Percentiles rank a stretch among this genome's conserved stretches.
Evolutionary conservation across 139 green algal species (phyloP).

Genomic region (Chlamydomonas schloesseri): DNA sequence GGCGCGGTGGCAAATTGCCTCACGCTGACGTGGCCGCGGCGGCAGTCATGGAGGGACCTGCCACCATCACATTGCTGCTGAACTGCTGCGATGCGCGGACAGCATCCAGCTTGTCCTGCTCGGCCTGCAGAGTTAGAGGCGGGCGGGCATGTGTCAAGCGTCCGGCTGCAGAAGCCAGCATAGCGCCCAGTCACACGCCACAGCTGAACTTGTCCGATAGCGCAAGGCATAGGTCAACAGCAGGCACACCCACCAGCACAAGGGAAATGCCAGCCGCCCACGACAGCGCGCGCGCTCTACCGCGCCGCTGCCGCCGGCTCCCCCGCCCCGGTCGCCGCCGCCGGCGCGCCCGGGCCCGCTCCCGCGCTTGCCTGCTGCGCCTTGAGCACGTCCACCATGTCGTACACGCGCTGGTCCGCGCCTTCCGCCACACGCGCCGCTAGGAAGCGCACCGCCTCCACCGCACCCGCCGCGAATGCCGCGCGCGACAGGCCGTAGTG

Average conservation of each 20-base stretch:
- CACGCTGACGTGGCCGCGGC: background rate
- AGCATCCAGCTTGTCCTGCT: background rate
- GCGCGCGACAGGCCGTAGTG: constrained; percentile 38
- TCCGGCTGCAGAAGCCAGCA: too few relatives aligned
- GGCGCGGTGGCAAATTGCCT: too few relatives aligned
- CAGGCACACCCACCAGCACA: too few relatives aligned
- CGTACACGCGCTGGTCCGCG: constrained; percentile 85
- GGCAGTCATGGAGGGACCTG: background rate
- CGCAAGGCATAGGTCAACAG: too few relatives aligned
- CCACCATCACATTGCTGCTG: background rate
- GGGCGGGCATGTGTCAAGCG: background rate
- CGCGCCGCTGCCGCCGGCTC: too few relatives aligned
- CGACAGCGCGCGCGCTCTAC: too few relatives aligned
- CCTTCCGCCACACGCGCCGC: constrained; percentile 65
- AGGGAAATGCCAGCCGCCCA: too few relatives aligned
- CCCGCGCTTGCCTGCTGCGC: constrained; percentile 19
- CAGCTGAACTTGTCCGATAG: too few relatives aligned
- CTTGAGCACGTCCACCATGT: constrained; percentile 97
- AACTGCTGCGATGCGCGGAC: background rate
- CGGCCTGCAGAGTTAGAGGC: background rate
- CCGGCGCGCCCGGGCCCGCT: too few relatives aligned
- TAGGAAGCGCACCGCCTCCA: constrained; percentile 93
- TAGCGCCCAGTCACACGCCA: too few relatives aligned
- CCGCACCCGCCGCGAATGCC: constrained; percentile 91
- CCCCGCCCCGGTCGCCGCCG: too few relatives aligned